Evolutionary conservation across 331 rosid genomes (phyloP), one percentile per base, ranked within the genome.

Genomic region (Pyrus hybrid): DNA sequence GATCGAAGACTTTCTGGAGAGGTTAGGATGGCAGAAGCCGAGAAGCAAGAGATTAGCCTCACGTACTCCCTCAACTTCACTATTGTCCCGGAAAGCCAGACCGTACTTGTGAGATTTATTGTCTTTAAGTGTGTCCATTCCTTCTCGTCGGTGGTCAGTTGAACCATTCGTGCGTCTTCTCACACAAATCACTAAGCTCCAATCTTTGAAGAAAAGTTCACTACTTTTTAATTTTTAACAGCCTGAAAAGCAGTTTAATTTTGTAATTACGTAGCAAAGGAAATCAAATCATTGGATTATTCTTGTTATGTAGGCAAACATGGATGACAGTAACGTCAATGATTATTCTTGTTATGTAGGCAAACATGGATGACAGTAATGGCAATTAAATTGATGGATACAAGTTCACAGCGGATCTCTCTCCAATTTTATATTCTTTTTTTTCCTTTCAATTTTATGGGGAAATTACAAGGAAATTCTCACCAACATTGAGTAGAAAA

Each of bases 1-100:
- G 85, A 95, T 95, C 22, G 97, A 95, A 85, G 97, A 89, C 84
- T 95, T 92, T 79, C 77, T 95, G 43, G 89, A 88, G 70, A 89
- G 96, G 81, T 70, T 77, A 8, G 97, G 99, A 71, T 85, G 90
- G 97, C 93, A 89, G 79, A 84, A 73, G 75, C 96, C 91, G 30
- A 80, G 22, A 76, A 60, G 83, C 65, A 82, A 76, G 77, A 78
- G 81, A 76, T 74, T 85, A 63, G 69, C 82, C 32, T 65, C 73
- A 43, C 81, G 47, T 14, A 65, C 73, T 58, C 41, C 63, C 41
- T 82, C 86, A 63, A 69, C 68, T 35, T 83, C 86, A 71, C 45
- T 79, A 1, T 66, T 78, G 57, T 80, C 90, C 29, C 64, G 17
- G 8, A 74, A 67, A 20, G 33, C 8, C 29, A 81, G 81, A 61